Evolutionary conservation across 441 rosid genomes (phyloP), one percentile per base, ranked within the genome.

Genomic region (Daphne laureola): DNA sequence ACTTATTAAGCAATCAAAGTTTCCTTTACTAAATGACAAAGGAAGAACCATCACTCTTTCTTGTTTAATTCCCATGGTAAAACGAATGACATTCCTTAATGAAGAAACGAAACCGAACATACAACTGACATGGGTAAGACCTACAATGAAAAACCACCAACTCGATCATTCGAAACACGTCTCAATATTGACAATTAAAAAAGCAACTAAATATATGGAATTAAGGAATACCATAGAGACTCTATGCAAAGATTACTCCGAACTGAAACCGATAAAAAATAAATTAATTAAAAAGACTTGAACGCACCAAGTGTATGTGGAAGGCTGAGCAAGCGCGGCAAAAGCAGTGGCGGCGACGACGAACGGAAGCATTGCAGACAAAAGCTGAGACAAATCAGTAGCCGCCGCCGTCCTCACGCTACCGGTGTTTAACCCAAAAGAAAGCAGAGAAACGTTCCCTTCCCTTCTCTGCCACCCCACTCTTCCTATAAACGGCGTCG

Each of bases 351-450:
- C 74, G 51, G 86, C 93, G 27, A 92, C 95, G 5, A 88, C 94
- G 49, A 91, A 88, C 0, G 98, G 98, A 58, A 92, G 96, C 91
- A 92, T 58, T 59, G 90, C 94, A 6, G 98, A 88, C 59, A 89
- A 63, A 51, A 74, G 36, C 81, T 86, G 91, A 52, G 96, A 81
- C 0, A 78, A 66, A 68, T 87, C 92, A 4, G 55, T 54, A 5
- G 15, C 77, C 52, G 66, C 75, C n/a, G 27, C 40, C 52, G 59
- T 21, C 3, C 16, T 49, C 23, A 42, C 60, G 1, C 54, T 72
- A n/a, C 51, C 65, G 4, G 75, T 50, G 15, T 78, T 77, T 14
- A 69, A 68, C 49, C 91, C 91, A 56, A 82, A 75, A 23, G 82
- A 65, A 44, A 79, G 63, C 54, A 69, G 27, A 16, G 78, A 79